Evolutionary conservation across 208 protist species (phyloP), one percentile per base, ranked within the genome.

Genomic region (Leishmania guyanensis): DNA sequence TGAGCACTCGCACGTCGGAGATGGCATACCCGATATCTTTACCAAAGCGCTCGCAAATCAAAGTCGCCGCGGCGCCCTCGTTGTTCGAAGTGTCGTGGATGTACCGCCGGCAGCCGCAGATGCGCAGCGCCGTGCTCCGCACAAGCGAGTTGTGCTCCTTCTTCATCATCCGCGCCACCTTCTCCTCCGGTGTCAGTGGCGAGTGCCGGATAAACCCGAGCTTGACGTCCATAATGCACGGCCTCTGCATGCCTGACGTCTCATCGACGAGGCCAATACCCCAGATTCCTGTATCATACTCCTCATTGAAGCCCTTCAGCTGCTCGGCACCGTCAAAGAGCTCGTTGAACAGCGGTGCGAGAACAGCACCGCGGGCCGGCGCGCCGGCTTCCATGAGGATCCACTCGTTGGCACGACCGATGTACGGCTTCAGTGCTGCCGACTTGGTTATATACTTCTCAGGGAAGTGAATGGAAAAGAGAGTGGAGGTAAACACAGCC

Each of bases 141-240:
- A 90, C 75, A 8, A 93, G 77, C 36, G 82, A 85, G 33, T 84
- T 82, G 10, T 51, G 70, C 78, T 93, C 86, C 77, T 93, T 92
- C 50, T 80, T 82, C 65, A 79, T 60, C 69, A 93, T 91, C 46
- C 88, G 88, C 17, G 56, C 79, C 16, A 93, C 68, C 78, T 95
- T 97, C 26, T 84, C 88, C 22, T 62, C 70, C 29, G 86, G 81
- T 14, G 93, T 95, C n/a, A 92, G 74, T 12, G 90, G 93, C 3
- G 91, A 93, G 83, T 93, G 86, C 5, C 91, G 90, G n/a, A 91
- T 78, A 75, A 82, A 90, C 65, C 93, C 93, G 26, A 97, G 51
- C 80, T 97, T 97, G 53, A 95, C 70, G 75, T 97, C 93, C 84
- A 94, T 89, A n/a, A 91, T 86, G 76, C 88, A 93, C 10, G 91